phyloP scores from a whole-genome alignment of 2,329 filamentous ascomycete species.

The Alternaria tenuissima region DNA sequence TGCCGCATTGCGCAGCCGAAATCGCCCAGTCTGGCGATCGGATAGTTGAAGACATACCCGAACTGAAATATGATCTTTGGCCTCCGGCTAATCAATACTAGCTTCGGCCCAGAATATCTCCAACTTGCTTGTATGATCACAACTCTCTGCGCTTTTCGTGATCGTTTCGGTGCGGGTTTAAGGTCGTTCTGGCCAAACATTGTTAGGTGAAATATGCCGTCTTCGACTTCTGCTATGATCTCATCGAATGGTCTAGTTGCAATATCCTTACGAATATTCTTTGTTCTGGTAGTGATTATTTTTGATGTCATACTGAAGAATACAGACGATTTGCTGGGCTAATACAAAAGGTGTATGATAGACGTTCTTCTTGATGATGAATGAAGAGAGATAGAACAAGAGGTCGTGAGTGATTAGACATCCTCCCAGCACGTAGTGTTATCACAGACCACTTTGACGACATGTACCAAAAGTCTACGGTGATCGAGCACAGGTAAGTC shows the following conservation, averaged over 20 bases:
- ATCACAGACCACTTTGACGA: neutral
- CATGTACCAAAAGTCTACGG: neutral
- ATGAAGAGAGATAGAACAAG: neutral
- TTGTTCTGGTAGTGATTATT: neutral
- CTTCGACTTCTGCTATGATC: neutral
- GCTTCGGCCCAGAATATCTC: neutral
- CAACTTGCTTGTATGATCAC: neutral
- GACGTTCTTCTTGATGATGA: neutral
- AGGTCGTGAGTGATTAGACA: neutral
- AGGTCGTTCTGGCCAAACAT: neutral
- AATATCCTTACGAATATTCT: neutral
- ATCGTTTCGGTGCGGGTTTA: neutral
- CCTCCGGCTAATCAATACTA: neutral
- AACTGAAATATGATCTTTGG: neutral
- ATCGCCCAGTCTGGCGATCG: neutral
- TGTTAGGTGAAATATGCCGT: neutral
- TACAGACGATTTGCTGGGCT: no score
- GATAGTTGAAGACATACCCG: neutral
- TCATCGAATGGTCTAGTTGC: neutral
- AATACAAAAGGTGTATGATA: neutral
- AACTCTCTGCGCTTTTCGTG: neutral
- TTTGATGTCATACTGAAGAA: neutral
- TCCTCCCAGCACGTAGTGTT: neutral
- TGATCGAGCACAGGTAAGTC: neutral
- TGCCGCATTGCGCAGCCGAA: constrained; percentile 5